phyloP scores from a whole-genome alignment of 495 filamentous ascomycete species.

The Penicillium cosmopolitanum region DNA sequence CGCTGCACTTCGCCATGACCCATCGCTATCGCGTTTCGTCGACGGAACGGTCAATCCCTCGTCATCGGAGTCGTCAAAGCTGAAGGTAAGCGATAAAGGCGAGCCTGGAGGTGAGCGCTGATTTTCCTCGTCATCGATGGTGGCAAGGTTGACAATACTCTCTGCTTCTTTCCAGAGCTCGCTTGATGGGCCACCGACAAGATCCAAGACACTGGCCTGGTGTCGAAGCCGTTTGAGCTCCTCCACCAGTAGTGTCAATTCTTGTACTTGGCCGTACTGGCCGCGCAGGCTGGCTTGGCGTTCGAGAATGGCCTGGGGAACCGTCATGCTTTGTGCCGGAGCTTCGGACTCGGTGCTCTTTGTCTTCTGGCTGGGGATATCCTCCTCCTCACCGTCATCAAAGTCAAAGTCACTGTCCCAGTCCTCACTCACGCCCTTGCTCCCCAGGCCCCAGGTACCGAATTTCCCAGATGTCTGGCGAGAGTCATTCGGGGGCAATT shows the following conservation, averaged over 20 bases:
- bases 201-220: conserved; percentile 65
- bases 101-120: conserved; percentile 51
- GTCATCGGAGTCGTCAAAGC: conserved; percentile 63
- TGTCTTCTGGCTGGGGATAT: conserved; percentile 27
- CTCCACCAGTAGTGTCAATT: conserved; percentile 80
- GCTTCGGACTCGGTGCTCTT: conserved; percentile 28
- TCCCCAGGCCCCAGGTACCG: conserved; percentile 84
- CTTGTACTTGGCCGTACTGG: conserved; percentile 84
- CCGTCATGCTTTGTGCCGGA: conserved; percentile 60
- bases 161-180: conserved; percentile 85
- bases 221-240: conserved; percentile 71
- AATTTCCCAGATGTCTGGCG: conserved; percentile 73
- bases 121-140: conserved; percentile 75
- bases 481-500: conserved; percentile 57
- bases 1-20: conserved; percentile 33
- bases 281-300: conserved; percentile 83
- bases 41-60: conserved; percentile 48
- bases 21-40: conserved; percentile 38
- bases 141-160: conserved; percentile 83
- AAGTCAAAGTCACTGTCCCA: conserved; percentile 87
- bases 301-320: conserved; percentile 81
- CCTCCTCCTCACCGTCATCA: conserved; percentile 53
- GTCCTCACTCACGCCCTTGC: conserved; percentile 80
- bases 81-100: conserved; percentile 55
- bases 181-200: conserved; percentile 63